Conservation (phyloP, 2,329 filamentous ascomycete species). For the Diaporthe citrichinensis region DNA sequence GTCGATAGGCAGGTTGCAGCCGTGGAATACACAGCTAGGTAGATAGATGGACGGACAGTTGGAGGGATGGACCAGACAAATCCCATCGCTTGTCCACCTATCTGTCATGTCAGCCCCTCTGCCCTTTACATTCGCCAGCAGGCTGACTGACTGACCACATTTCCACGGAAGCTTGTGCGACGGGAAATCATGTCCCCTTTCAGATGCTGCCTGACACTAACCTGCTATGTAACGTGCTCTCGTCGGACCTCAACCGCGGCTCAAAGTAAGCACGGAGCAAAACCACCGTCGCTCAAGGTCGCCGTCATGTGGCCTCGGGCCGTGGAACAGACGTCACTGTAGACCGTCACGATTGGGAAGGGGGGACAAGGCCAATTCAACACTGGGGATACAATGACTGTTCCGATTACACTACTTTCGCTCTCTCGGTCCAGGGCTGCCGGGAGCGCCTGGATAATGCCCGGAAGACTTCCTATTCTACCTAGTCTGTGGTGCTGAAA, state of each 20-base stretch:
- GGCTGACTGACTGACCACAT: not conserved
- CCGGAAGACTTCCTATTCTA: slow-evolving; percentile 21
- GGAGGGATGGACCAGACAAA: not conserved
- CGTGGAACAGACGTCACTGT: slow-evolving; percentile 29
- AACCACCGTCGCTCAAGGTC: not conserved
- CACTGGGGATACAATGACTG: slow-evolving; percentile 12
- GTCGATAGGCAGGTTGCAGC: slow-evolving; percentile 19
- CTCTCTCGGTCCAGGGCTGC: not conserved
- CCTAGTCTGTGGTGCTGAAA: slow-evolving; percentile 33
- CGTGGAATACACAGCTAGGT: not conserved
- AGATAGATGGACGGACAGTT: not conserved
- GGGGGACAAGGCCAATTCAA: not conserved
- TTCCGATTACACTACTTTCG: slow-evolving; percentile 19
- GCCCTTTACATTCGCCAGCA: not conserved
- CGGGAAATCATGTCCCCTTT: slow-evolving; percentile 11
- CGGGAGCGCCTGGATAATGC: not conserved
- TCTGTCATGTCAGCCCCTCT: not conserved
- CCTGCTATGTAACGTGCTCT: slow-evolving; percentile 26
- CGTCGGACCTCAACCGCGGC: slow-evolving; percentile 13
- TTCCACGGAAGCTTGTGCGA: slow-evolving; percentile 13
- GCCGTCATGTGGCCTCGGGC: slow-evolving; percentile 21
- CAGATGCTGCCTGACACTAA: not conserved
- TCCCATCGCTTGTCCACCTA: not conserved
- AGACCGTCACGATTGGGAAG: not conserved
- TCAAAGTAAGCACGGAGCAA: slow-evolving; percentile 23